phyloP scores from a whole-genome alignment of 169 alveolate genomes.

The Cryptosporidium sp. region DNA sequence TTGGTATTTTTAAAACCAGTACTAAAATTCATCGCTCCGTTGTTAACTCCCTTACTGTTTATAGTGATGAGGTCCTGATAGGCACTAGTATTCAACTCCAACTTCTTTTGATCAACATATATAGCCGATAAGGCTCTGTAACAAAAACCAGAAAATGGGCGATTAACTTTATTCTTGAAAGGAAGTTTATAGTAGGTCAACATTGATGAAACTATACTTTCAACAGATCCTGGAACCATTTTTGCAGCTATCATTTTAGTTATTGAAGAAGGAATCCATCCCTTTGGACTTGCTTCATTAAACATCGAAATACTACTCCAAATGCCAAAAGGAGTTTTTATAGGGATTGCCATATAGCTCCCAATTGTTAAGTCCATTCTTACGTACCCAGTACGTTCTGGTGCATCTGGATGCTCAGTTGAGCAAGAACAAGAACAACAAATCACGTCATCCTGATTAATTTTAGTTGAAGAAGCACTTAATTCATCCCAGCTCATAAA shows the following conservation, averaged over 20 bases:
- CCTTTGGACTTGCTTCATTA: conserved; percentile 80
- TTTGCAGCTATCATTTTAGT: conserved; percentile 78
- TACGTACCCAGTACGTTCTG: conserved; percentile 77
- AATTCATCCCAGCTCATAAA: conserved; percentile 18
- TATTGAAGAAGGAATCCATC: conserved; percentile 82
- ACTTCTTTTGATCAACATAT: conserved; percentile 24
- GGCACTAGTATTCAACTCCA: not conserved
- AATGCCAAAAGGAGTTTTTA: conserved; percentile 82
- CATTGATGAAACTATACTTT: conserved; percentile 57
- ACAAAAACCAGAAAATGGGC: conserved; percentile 59
- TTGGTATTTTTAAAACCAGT: conserved; percentile 1
- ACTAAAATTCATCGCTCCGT: not conserved
- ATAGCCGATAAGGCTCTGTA: conserved; percentile 24
- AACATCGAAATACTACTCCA: conserved; percentile 80
- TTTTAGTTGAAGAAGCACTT: not conserved
- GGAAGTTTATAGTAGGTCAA: conserved; percentile 29
- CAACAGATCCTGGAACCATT: conserved; percentile 80
- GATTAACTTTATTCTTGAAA: conserved; percentile 14
- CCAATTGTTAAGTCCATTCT: conserved; percentile 78
- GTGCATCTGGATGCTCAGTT: conserved; percentile 79
- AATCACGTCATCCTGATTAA: conserved; percentile 57
- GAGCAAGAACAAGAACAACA: conserved; percentile 81
- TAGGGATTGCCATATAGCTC: conserved; percentile 81
- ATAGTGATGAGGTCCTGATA: too few species aligned
- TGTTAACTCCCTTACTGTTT: not conserved